Evolutionary conservation across 306 rosid species (phyloP), one percentile per base, ranked within the genome.

Genomic region (Quercus engelmannii): DNA sequence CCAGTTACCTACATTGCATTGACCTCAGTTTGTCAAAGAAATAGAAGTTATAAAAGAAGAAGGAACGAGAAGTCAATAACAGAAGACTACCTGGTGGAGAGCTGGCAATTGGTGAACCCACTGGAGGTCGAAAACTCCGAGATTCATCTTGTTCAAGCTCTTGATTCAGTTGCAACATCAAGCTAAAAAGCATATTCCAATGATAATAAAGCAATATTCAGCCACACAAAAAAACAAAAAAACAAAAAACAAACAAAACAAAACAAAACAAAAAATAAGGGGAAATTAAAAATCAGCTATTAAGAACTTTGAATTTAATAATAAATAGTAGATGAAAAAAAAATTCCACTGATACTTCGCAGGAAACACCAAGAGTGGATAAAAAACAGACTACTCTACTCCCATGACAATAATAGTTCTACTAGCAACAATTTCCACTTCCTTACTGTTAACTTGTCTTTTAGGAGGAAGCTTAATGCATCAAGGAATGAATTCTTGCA

Each of bases 61-160:
- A 75, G 23, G 20, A 71, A 23, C 51, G 70, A 78, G 46, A 71
- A 70, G 13, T 52, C 19, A 18, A 43, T 41, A 74, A 74, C 72
- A 76, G 71, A 84, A 63, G 78, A 83, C 82, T 83, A 96, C 99
- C 99, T 77, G 99, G 98, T 17, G 99, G 99, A 78, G 99, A 96
- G 88, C 78, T 90, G 78, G 96, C 80, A 19, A 90, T 62, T 61
- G 99, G 99, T 51, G 99, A 96, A 85, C 96, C 91, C 82, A 91
- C 87, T 88, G 84, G 98, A 81, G 87, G 91, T 56, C 93, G 85
- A 79, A 91, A 89, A 81, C 87, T 88, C 72, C 93, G 88, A 84
- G 91, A 69, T 28, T 95, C 98, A 64, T 95, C 99, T 89, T 90
- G 99, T 64, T 95, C 99, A 79, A 88, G 93, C 82, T 95, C 99